A percentile compares a stretch with the other conserved stretches of the same genome.
Conservation (phyloP, 352 stramenopile genomes). For the Peronospora farinosa region DNA sequence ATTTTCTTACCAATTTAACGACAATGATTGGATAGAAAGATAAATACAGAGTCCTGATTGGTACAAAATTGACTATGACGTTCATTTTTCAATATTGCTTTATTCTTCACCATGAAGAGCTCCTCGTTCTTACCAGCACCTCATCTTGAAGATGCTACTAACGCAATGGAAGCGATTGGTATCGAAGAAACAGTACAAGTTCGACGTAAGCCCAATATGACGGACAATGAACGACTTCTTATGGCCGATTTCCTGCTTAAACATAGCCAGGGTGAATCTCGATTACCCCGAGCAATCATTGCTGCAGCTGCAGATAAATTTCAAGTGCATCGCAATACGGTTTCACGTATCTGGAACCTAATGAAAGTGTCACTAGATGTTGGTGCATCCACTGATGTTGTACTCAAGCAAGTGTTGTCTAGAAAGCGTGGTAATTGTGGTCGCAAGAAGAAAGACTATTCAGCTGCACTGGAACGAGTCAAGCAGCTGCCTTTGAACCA, state of each 20-base stretch:
- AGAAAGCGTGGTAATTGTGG: constrained; percentile 37
- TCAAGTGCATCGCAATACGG: constrained; percentile 39
- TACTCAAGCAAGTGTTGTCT: constrained; percentile 35
- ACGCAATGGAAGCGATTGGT: not conserved
- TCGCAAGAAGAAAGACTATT: constrained; percentile 42
- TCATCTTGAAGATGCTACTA: not conserved
- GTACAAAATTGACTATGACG: not conserved
- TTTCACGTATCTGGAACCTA: constrained; percentile 37
- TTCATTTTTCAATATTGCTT: too few relatives aligned
- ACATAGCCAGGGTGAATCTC: constrained; percentile 24
- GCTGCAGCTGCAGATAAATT: constrained; percentile 31
- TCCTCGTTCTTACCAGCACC: constrained; percentile 2
- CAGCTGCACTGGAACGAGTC: constrained; percentile 26
- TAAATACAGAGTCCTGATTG: constrained; percentile 5
- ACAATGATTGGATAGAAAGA: constrained; percentile 8
- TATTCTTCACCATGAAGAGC: not conserved
- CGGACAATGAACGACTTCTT: constrained; percentile 28
- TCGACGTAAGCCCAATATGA: constrained; percentile 33
- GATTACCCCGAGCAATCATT: constrained; percentile 31
- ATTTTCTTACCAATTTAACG: not conserved
- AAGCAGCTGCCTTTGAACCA: constrained; percentile 37
- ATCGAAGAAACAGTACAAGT: constrained; percentile 2
- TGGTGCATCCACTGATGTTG: constrained; percentile 15
- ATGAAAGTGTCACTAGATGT: constrained; percentile 29
- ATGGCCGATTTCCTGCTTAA: constrained; percentile 39